Evolutionary conservation across 331 rosid genomes (phyloP).

Genomic region (Telfairia occidentalis): DNA sequence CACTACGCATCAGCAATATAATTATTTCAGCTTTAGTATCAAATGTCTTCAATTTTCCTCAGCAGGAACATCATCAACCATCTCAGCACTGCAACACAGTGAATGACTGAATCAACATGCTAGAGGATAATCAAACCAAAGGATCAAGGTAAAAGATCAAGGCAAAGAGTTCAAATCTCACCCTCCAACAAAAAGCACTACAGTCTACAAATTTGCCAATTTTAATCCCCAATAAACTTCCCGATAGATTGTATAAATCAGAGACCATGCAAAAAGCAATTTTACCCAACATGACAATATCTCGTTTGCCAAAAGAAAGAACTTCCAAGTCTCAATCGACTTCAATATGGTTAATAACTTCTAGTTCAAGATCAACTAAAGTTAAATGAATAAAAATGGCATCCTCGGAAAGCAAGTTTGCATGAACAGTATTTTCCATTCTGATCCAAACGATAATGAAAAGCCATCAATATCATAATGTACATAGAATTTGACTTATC

Average conservation of each 20-base stretch:
- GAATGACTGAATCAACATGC: not conserved
- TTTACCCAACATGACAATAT: not conserved
- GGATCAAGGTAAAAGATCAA: not conserved
- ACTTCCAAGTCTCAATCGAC: not conserved
- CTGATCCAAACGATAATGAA: not conserved
- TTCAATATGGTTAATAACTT: not conserved
- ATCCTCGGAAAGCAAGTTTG: not conserved
- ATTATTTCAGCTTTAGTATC: constrained; percentile 1
- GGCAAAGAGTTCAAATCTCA: not conserved
- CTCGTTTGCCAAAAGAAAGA: not conserved
- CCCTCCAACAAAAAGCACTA: not conserved
- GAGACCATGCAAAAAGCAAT: not conserved
- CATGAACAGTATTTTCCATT: not conserved
- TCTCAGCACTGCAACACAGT: constrained; percentile 54
- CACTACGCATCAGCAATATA: not conserved
- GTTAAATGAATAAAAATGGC: not conserved
- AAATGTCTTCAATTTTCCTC: constrained; percentile 43
- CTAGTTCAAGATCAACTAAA: not conserved
- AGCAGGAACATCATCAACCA: constrained; percentile 33
- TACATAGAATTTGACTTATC: not conserved
- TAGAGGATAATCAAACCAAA: not conserved
- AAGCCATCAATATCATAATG: not conserved
- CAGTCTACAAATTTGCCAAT: not conserved
- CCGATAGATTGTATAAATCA: too few relatives aligned
- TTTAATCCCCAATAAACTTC: not conserved